Conservation (phyloP, 306 rosid species). For the Sesbania bispinosa region DNA sequence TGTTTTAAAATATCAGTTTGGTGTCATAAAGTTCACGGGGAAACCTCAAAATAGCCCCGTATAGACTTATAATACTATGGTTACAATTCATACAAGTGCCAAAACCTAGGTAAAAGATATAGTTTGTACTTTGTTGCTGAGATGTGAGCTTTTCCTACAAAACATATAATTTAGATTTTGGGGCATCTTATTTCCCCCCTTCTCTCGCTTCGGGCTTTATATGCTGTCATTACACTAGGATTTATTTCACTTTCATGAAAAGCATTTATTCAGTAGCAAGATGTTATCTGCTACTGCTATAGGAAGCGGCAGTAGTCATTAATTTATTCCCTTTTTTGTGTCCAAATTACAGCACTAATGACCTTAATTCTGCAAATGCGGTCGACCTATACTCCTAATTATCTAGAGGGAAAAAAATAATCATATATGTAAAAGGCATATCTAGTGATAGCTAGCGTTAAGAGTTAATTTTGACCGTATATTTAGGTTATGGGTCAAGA, state of each 20-base stretch:
- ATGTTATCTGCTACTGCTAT: conserved; percentile 1
- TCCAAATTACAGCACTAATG: not conserved
- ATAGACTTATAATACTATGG: conserved; percentile 28
- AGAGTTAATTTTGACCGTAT: no score
- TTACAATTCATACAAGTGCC: conserved; percentile 28
- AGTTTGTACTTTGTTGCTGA: conserved; percentile 16
- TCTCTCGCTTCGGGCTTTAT: not conserved
- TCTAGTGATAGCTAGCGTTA: no score
- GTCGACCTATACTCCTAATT: not conserved
- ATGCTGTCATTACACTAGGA: not conserved
- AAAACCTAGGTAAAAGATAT: conserved; percentile 26
- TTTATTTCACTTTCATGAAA: not conserved
- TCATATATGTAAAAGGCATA: no score
- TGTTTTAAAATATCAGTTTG: conserved; percentile 19
- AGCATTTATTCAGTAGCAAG: not conserved
- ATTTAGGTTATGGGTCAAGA: no score
- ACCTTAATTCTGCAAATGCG: not conserved
- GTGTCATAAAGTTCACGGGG: conserved; percentile 34
- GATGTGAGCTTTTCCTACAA: conserved; percentile 9
- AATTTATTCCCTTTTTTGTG: not conserved
- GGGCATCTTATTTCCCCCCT: no score
- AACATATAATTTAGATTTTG: not conserved
- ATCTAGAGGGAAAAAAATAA: not conserved
- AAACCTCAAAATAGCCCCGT: conserved; percentile 26
- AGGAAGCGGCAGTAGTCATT: not conserved